phyloP scores from a whole-genome alignment of 2,329 filamentous ascomycete genomes.

The Aureobasidium sp. region DNA sequence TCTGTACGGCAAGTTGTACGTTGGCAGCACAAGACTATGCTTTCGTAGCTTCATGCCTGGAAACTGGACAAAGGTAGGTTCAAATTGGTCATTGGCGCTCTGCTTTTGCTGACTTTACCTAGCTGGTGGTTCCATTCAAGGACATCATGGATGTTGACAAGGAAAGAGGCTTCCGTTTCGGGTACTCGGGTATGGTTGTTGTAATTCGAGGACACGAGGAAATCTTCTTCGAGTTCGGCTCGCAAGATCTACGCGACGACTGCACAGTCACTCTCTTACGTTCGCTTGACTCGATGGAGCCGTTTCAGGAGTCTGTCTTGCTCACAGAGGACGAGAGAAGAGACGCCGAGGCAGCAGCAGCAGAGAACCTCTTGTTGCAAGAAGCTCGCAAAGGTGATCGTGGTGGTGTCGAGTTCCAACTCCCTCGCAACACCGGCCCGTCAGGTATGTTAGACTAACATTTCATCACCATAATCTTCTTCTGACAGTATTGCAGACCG shows the following conservation, averaged over 20 bases:
- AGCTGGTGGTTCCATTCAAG: constrained; percentile 73
- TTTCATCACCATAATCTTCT: neutral
- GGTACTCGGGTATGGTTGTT: constrained; percentile 84
- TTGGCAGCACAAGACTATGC: constrained; percentile 79
- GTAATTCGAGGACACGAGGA: constrained; percentile 92
- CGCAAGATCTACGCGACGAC: constrained; percentile 72
- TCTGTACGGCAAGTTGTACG: constrained; percentile 92
- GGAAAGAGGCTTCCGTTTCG: constrained; percentile 87
- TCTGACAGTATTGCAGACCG: constrained; percentile 18
- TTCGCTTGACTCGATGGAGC: constrained; percentile 62
- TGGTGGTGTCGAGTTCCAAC: constrained; percentile 30
- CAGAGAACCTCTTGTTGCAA: constrained; percentile 66
- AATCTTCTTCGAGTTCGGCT: constrained; percentile 87
- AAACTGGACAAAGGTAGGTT: constrained; percentile 64
- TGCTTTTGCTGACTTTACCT: constrained; percentile 9
- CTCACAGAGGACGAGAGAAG: constrained; percentile 60
- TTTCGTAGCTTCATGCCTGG: constrained; percentile 86
- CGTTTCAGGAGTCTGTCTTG: constrained; percentile 59
- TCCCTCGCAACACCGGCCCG: constrained; percentile 21
- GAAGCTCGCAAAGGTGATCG: constrained; percentile 52
- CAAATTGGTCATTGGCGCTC: neutral
- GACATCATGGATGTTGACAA: constrained; percentile 92
- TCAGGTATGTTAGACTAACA: constrained; percentile 1
- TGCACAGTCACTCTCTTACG: constrained; percentile 75
- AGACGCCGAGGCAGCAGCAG: constrained; percentile 64